A percentile compares a stretch with the other conserved stretches of the same genome.
Evolutionary conservation across 208 protist species (phyloP).

Genomic region (Crithidia acanthocephali): DNA sequence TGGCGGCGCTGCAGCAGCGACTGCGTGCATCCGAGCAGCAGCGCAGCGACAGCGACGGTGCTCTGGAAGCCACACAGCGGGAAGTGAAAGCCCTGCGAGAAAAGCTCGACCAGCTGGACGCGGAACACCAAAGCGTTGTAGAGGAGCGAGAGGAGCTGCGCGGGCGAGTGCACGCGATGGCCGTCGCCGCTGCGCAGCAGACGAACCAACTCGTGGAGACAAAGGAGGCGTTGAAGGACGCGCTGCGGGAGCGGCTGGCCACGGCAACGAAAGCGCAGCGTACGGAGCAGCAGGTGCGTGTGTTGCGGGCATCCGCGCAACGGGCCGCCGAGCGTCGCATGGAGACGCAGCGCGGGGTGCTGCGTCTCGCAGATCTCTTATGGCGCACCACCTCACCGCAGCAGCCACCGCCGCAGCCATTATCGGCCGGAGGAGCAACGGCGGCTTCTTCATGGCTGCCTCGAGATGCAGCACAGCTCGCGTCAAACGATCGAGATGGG

Average conservation of each 20-base stretch:
- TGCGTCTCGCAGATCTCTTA: conserved; percentile 11
- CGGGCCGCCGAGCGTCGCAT: conserved; percentile 20
- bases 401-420: no score
- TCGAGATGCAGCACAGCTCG: no score
- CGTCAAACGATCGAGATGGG: no score
- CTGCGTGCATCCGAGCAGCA: conserved; percentile 15
- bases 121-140: conserved; percentile 33
- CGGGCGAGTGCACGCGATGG: background rate
- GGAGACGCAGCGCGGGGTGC: conserved; percentile 7
- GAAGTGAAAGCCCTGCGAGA: conserved; percentile 22
- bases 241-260: conserved; percentile 33
- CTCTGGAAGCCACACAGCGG: conserved; percentile 23
- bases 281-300: conserved; percentile 20
- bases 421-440: background rate
- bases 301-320: conserved; percentile 8
- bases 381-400: background rate
- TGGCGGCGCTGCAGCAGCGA: conserved; percentile 11
- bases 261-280: conserved; percentile 1
- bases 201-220: conserved; percentile 22
- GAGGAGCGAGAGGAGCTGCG: background rate
- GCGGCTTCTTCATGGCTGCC: no score
- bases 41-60: conserved; percentile 10
- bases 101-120: conserved; percentile 38
- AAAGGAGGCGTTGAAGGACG: conserved; percentile 32
- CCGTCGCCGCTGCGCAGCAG: background rate